A percentile compares a stretch with the other conserved stretches of the same genome.
Conservation (phyloP, 2,329 filamentous ascomycete genomes). For the Claviceps fusiformis region DNA sequence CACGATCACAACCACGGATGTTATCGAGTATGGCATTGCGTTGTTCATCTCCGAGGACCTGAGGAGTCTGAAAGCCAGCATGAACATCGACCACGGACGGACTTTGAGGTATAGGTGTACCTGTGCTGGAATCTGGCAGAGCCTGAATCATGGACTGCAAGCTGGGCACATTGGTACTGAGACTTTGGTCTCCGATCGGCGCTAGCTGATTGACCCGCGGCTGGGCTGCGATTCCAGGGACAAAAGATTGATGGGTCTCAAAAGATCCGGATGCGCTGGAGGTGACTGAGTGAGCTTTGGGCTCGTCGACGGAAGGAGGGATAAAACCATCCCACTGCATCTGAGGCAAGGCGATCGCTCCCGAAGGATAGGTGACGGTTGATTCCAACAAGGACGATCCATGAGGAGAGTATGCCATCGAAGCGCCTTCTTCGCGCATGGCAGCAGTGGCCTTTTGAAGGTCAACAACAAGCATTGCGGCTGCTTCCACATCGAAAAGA, state of each 20-base stretch:
- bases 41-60: constrained; percentile 73
- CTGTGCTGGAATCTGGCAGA: constrained; percentile 52
- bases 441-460: constrained; percentile 80
- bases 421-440: constrained; percentile 46
- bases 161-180: constrained; percentile 48
- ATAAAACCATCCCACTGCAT: constrained; percentile 89
- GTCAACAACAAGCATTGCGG: constrained; percentile 96
- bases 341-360: constrained; percentile 68
- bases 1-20: constrained; percentile 66
- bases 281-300: constrained; percentile 62
- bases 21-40: constrained; percentile 75
- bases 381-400: constrained; percentile 63
- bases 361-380: constrained; percentile 61
- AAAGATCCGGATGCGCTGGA: constrained; percentile 53
- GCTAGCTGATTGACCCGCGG: constrained; percentile 50
- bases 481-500: constrained; percentile 91
- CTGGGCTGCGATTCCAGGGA: constrained; percentile 41
- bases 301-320: constrained; percentile 52
- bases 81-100: constrained; percentile 59
- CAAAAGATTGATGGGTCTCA: constrained; percentile 52
- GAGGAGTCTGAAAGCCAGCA: constrained; percentile 57
- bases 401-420: constrained; percentile 61
- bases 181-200: constrained; percentile 50
- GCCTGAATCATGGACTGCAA: constrained; percentile 63
- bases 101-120: constrained; percentile 60